phyloP scores from a whole-genome alignment of 805 yeast genomes.

The Saturnispora kantuleensis region DNA sequence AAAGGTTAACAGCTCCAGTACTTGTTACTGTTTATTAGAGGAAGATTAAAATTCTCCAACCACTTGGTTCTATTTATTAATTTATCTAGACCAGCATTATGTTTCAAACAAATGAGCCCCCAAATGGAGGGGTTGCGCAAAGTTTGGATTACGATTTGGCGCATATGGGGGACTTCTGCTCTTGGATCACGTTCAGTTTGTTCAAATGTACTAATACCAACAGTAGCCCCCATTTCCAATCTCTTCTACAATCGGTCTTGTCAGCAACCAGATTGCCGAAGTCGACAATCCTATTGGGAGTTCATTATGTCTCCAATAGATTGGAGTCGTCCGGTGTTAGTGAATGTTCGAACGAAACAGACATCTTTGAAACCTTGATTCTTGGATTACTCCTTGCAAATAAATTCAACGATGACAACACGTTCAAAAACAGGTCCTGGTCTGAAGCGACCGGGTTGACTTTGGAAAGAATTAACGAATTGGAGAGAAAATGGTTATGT shows the following conservation, averaged over 20 bases:
- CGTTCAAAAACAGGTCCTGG: conserved; percentile 94
- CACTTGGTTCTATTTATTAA: conserved; percentile 6
- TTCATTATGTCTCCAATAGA: conserved; percentile 64
- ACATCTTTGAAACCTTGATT: conserved; percentile 47
- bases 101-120: conserved; percentile 14
- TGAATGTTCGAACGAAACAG: conserved; percentile 21
- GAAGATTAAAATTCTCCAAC: too few species aligned
- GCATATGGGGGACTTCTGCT: conserved; percentile 69
- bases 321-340: conserved; percentile 28
- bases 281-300: conserved; percentile 67
- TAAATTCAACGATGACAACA: conserved; percentile 93
- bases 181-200: conserved; percentile 64
- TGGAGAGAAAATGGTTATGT: conserved; percentile 49
- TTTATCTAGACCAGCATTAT: conserved; percentile 6
- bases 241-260: conserved; percentile 56
- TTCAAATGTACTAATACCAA: conserved; percentile 39
- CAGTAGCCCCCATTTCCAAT: conserved; percentile 43
- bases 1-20: too few species aligned
- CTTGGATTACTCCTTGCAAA: conserved; percentile 75
- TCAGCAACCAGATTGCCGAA: conserved; percentile 83
- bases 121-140: conserved; percentile 66
- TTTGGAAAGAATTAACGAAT: conserved; percentile 45
- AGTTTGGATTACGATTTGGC: conserved; percentile 72
- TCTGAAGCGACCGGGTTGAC: conserved; percentile 85
- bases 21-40: background rate